Evolutionary conservation across 2,329 filamentous ascomycete species (phyloP), one percentile per base, ranked within the genome.

Genomic region (Conoideocrella luteorostrata): DNA sequence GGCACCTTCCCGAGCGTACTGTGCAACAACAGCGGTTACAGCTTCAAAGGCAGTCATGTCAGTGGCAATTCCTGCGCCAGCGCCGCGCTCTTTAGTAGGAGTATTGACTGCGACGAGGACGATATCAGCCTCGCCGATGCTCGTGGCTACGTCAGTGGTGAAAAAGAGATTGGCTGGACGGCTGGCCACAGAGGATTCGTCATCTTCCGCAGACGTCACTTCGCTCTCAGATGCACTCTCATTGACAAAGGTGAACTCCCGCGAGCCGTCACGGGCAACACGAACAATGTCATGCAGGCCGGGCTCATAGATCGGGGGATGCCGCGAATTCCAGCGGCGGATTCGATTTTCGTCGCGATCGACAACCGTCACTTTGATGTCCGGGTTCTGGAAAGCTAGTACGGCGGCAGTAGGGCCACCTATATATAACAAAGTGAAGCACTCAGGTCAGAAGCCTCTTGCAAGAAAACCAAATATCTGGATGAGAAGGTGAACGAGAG

Each of bases 71-170:
- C 84, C 85, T 5, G 81, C 80, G 38, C 86, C 86, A 18, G 78
- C 66, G 43, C 86, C 86, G 38, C 74, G 76, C 28, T 69, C 75
- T 66, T 89, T 90, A 34, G 86, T 89, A 2, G 86, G 86, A 0
- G 86, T 90, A 61, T 89, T 88, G 53, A 91, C 86, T 12, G 83
- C 78, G 44, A 90, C 76, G 47, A 91, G 77, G 45, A 91, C 76
- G 35, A 90, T 65, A 56, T 90, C 84, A 11, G 86, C 85, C 49
- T 80, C 77, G 20, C 69, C 61, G 47, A 90, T 84, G 47, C 70
- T 71, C 49, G 65, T 68, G 17, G 72, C 72, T 9, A 86, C 72
- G 42, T 88, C 74, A 17, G 78, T 84, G 3, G 84, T 83, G 66
- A 91, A 91, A 68, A 82, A 75, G 15, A 91, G 70, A 61, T 90